phyloP scores from a whole-genome alignment of 768 basidiomycete genomes.

The Steccherinum ochraceum region DNA sequence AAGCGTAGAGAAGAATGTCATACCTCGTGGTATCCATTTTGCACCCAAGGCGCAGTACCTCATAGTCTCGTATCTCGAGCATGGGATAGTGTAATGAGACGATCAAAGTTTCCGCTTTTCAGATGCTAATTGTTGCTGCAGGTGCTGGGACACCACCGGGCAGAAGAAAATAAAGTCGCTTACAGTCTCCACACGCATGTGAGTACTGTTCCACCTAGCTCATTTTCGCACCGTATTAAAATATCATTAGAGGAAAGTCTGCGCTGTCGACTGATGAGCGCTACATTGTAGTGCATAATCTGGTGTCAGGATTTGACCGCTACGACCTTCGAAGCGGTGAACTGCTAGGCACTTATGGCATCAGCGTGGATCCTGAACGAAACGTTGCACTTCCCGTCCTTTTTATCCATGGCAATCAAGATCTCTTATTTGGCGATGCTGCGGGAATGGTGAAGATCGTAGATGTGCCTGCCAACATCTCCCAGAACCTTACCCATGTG shows the following conservation, averaged over 20 bases:
- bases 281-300: neutral
- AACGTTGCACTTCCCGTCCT: neutral
- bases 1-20: neutral
- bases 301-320: neutral
- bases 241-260: no score
- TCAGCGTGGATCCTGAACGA: neutral
- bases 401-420: neutral
- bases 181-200: no score
- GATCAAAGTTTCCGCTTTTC: no score
- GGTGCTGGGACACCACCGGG: neutral
- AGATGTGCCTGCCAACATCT: neutral
- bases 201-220: no score
- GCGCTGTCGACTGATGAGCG: neutral
- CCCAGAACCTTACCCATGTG: neutral
- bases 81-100: neutral
- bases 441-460: neutral
- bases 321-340: neutral
- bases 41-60: neutral
- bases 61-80: neutral
- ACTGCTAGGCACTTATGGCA: neutral
- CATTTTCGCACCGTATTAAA: no score
- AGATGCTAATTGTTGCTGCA: no score
- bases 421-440: neutral
- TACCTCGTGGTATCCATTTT: neutral
- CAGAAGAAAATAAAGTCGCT: no score